phyloP scores from a whole-genome alignment of 169 alveolate genomes.

The Eimeria tenella region DNA sequence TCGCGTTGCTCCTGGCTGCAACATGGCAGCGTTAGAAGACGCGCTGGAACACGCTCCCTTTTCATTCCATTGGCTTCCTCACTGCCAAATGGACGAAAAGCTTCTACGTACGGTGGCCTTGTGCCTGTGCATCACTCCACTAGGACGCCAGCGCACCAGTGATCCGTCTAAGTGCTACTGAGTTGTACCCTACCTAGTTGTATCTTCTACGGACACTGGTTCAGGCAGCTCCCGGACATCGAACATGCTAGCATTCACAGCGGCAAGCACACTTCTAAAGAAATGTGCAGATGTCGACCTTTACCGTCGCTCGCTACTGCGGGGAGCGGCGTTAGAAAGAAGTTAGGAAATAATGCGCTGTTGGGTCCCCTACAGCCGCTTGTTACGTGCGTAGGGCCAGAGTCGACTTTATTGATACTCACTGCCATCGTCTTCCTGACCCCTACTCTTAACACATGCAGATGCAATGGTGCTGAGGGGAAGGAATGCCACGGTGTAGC shows the following conservation, averaged over 20 bases:
- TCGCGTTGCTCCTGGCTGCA: background rate
- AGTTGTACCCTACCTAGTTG: too few relatives aligned
- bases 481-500: slow-evolving; percentile 40
- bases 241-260: slow-evolving; percentile 23
- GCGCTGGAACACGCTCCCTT: background rate
- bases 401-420: slow-evolving; percentile 5
- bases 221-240: background rate
- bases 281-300: slow-evolving; percentile 1
- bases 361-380: slow-evolving; percentile 19
- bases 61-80: background rate
- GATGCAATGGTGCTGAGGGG: slow-evolving; percentile 18
- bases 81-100: too few relatives aligned
- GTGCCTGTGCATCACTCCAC: too few relatives aligned
- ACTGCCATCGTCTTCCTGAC: slow-evolving; percentile 48
- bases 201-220: background rate
- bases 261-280: background rate
- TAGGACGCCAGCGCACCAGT: too few relatives aligned
- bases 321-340: slow-evolving; percentile 57
- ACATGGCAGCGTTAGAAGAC: background rate
- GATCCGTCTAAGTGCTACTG: background rate
- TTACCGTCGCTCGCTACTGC: slow-evolving; percentile 57
- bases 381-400: slow-evolving; percentile 25
- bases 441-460: slow-evolving; percentile 11
- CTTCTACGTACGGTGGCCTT: too few relatives aligned
- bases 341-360: background rate